Conservation (phyloP, 1,139 yeast genomes). For the Scheffersomyces quercinus region DNA sequence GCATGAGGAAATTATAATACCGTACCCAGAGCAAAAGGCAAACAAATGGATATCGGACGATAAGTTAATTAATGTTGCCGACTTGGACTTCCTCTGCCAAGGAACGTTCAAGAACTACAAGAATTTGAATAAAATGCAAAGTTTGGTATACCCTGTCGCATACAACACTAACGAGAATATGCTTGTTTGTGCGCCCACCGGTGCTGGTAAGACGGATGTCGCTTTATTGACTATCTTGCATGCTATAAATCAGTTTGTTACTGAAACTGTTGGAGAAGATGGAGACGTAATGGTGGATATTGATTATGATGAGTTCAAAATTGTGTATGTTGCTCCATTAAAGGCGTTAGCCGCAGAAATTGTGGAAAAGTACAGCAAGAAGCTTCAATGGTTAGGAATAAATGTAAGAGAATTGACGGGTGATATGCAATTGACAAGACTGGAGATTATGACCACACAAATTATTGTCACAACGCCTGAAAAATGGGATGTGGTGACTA, state of each 20-base stretch:
- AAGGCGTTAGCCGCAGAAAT: slow-evolving; percentile 98
- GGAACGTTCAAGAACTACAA: slow-evolving; percentile 83
- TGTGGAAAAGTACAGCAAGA: slow-evolving; percentile 81
- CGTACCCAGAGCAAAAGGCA: slow-evolving; percentile 58
- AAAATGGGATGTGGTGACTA: slow-evolving; percentile 98
- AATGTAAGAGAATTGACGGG: slow-evolving; percentile 91
- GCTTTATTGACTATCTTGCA: slow-evolving; percentile 84
- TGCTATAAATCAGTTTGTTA: slow-evolving; percentile 68
- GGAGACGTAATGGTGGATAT: slow-evolving; percentile 59
- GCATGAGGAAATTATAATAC: slow-evolving; percentile 83
- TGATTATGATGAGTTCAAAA: slow-evolving; percentile 80
- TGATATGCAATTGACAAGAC: slow-evolving; percentile 89
- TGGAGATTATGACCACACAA: slow-evolving; percentile 83
- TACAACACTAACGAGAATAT: slow-evolving; percentile 91
- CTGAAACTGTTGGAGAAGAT: slow-evolving; percentile 47
- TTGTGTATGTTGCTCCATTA: slow-evolving; percentile 93
- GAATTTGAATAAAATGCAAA: slow-evolving; percentile 84
- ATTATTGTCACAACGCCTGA: slow-evolving; percentile 96
- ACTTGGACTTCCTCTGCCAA: slow-evolving; percentile 74
- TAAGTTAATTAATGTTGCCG: slow-evolving; percentile 55
- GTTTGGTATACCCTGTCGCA: slow-evolving; percentile 88
- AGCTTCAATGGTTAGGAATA: slow-evolving; percentile 82
- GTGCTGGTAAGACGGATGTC: slow-evolving; percentile 99
- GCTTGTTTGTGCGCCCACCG: slow-evolving; percentile 99
- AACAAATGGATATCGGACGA: slow-evolving; percentile 52